Conservation (phyloP, 2,329 filamentous ascomycete genomes). For the Fusarium denticulatum region DNA sequence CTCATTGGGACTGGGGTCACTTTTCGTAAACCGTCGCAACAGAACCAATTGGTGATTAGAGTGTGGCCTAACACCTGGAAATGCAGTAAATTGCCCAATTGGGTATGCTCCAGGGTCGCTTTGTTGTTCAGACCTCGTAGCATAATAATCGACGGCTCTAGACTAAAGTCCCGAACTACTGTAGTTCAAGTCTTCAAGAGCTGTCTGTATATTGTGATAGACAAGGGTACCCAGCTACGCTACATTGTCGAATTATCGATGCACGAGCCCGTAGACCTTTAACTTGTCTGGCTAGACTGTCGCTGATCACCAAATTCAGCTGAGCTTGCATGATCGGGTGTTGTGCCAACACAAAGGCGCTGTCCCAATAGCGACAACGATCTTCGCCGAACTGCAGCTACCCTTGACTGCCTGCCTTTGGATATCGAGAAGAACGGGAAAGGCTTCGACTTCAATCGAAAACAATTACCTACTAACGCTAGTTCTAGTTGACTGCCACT, state of each 20-base stretch:
- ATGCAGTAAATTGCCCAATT: background rate
- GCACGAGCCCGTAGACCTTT: background rate
- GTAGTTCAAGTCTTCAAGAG: background rate
- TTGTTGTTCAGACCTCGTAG: background rate
- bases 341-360: constrained; percentile 7
- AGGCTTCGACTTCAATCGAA: background rate
- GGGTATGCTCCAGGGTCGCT: background rate
- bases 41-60: background rate
- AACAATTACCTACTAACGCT: background rate
- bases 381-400: background rate
- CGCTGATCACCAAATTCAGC: constrained; percentile 29
- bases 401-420: background rate
- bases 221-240: background rate
- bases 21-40: background rate
- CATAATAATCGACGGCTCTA: background rate
- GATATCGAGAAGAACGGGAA: constrained; percentile 6
- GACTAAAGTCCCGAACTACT: background rate
- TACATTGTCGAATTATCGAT: constrained; percentile 1
- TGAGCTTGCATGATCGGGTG: constrained; percentile 11
- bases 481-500: constrained; percentile 4
- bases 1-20: background rate
- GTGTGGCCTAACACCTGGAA: background rate
- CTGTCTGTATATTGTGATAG: background rate
- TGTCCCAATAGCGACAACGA: background rate
- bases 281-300: background rate